These are phyloP conservation scores for Oryza brachyantha DNA, from an alignment of 176 grass and related monocot species.

Conservation along the genomic window DNA sequence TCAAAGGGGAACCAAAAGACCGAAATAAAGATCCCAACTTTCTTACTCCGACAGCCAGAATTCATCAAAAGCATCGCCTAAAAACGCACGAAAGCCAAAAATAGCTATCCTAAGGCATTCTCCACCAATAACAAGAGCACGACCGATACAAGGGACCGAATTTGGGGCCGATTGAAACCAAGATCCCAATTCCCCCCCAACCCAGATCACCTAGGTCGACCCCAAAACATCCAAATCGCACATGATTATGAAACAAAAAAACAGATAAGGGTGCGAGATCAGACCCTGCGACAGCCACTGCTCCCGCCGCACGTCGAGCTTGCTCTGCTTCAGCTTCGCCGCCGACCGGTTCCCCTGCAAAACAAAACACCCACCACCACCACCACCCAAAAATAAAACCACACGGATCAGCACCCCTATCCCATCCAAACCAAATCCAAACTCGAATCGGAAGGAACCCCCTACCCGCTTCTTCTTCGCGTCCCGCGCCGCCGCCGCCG, in stretches of 20 bases:
- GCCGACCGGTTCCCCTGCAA: slow-evolving; percentile 70
- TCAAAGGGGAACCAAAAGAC: not conserved
- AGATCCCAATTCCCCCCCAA: slow-evolving; percentile 9
- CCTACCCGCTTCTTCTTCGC: slow-evolving; percentile 74
- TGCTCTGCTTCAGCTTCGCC: slow-evolving; percentile 92
- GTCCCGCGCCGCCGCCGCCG: slow-evolving; percentile 47
- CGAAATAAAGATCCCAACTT: slow-evolving; percentile 30
- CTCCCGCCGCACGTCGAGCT: slow-evolving; percentile 81
- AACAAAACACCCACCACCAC: not conserved
- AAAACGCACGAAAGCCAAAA: not conserved
- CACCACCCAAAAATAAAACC: not conserved
- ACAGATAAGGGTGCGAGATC: slow-evolving; percentile 11
- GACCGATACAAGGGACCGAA: not conserved
- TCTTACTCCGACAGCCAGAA: slow-evolving; percentile 14
- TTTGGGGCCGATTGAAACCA: slow-evolving; percentile 6
- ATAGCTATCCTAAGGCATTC: not conserved
- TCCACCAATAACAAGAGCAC: not conserved
- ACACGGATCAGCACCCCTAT: slow-evolving; percentile 33
- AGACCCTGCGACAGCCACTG: slow-evolving; percentile 96
- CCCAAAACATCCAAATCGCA: not conserved
- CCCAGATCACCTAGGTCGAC: not conserved
- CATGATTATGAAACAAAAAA: not conserved
- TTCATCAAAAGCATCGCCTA: slow-evolving; percentile 6
- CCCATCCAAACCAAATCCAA: slow-evolving; percentile 6
- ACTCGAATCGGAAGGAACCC: slow-evolving; percentile 30